These are phyloP conservation scores for Orbilia oligospora DNA, from an alignment of 2,329 filamentous ascomycete genomes.

Conservation along the genomic window DNA sequence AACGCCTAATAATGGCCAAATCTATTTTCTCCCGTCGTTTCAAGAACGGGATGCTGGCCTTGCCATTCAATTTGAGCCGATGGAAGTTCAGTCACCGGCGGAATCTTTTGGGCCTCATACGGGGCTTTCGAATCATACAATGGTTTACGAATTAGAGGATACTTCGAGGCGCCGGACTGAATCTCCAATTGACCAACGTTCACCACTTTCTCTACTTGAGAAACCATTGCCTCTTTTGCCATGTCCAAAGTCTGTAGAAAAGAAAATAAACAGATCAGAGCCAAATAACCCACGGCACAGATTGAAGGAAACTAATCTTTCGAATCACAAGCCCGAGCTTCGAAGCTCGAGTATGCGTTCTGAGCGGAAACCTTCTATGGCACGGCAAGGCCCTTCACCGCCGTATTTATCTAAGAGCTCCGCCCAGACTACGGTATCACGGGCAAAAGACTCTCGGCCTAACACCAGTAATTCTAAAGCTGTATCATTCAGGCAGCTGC, in stretches of 20 bases:
- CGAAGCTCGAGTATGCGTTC: not conserved
- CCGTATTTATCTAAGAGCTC: slow-evolving; percentile 2
- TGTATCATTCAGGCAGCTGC: slow-evolving; percentile 20
- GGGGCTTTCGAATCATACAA: not conserved
- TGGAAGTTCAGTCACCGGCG: not conserved
- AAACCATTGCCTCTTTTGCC: slow-evolving; percentile 48
- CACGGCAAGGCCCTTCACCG: not conserved
- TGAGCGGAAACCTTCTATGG: not conserved
- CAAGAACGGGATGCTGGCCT: slow-evolving; percentile 35
- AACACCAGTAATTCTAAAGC: not conserved
- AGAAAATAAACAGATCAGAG: slow-evolving; percentile 34
- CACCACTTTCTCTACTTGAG: slow-evolving; percentile 39
- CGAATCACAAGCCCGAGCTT: not conserved
- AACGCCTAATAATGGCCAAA: slow-evolving; percentile 25
- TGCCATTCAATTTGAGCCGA: slow-evolving; percentile 44
- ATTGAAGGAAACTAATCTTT: slow-evolving; percentile 8
- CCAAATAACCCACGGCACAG: not conserved
- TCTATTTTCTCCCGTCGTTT: slow-evolving; percentile 50
- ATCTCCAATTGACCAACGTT: slow-evolving; percentile 20
- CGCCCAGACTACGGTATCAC: not conserved
- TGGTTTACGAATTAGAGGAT: slow-evolving; percentile 49
- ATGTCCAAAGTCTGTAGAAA: slow-evolving; percentile 37
- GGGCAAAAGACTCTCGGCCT: not conserved
- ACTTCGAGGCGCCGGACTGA: slow-evolving; percentile 21
- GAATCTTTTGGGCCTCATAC: not conserved